phyloP scores from a whole-genome alignment of 2,329 filamentous ascomycete species.

The Microsporum ferrugineum region DNA sequence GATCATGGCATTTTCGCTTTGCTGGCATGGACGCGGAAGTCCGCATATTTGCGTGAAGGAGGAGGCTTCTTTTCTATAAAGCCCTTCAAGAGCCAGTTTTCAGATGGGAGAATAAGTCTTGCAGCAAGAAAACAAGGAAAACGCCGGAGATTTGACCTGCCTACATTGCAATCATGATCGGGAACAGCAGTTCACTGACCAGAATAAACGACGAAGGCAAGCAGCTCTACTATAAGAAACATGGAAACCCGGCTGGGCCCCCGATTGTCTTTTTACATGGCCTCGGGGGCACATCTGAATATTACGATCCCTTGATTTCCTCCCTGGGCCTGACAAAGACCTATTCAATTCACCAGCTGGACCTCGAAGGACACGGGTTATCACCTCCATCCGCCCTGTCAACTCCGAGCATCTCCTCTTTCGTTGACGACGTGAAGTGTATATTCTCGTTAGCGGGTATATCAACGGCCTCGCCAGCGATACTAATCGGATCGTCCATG shows the following conservation, averaged over 20 bases:
- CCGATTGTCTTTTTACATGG: constrained; percentile 46
- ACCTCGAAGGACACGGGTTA: constrained; percentile 47
- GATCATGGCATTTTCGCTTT: neutral
- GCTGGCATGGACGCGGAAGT: neutral
- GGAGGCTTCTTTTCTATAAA: neutral
- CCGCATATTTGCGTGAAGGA: neutral
- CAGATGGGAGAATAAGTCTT: neutral
- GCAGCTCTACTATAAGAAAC: constrained; percentile 29
- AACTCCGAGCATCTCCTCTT: constrained; percentile 33
- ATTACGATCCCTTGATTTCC: constrained; percentile 37
- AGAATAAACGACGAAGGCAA: constrained; percentile 30
- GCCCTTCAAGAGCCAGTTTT: neutral
- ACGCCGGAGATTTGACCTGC: neutral
- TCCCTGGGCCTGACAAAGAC: constrained; percentile 22
- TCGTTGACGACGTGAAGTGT: constrained; percentile 34
- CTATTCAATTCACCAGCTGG: constrained; percentile 35
- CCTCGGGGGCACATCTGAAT: constrained; percentile 38
- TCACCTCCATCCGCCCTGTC: constrained; percentile 41
- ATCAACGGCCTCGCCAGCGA: constrained; percentile 20
- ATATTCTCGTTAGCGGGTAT: constrained; percentile 29
- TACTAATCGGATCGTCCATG: constrained; percentile 42
- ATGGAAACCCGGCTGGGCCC: constrained; percentile 18
- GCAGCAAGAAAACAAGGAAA: neutral
- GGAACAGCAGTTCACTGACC: neutral
- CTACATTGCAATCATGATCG: neutral